Evolutionary conservation across 2,329 filamentous ascomycete genomes (phyloP).

Genomic region (Biscogniauxia marginata): DNA sequence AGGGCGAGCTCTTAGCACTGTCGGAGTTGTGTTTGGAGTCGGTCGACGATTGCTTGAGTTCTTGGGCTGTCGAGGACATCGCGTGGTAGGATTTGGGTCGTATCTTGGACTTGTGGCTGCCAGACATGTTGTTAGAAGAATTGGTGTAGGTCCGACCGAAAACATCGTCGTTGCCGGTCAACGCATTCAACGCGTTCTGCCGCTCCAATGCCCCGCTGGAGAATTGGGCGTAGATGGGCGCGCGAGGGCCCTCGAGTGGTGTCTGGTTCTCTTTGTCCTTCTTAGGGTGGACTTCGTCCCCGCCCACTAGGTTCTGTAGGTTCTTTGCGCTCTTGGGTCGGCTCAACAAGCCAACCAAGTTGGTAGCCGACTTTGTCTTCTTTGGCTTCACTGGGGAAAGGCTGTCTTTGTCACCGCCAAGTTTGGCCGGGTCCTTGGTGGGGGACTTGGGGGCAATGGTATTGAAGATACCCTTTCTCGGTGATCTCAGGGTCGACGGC

Average conservation of each 20-base stretch:
- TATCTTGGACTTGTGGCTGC: constrained; percentile 35
- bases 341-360: constrained; percentile 73
- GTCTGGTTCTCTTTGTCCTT: constrained; percentile 83
- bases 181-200: constrained; percentile 15
- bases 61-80: constrained; percentile 26
- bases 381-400: constrained; percentile 61
- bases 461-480: constrained; percentile 27
- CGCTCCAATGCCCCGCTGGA: constrained; percentile 38
- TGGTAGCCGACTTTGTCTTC: constrained; percentile 81
- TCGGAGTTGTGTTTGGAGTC: constrained; percentile 18
- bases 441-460: constrained; percentile 40
- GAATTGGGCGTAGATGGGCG: constrained; percentile 83
- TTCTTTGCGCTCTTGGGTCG: constrained; percentile 73
- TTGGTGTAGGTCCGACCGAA: constrained; percentile 2
- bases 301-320: constrained; percentile 50
- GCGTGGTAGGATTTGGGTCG: constrained; percentile 53
- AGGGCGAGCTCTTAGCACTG: constrained; percentile 27
- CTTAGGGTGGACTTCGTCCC: constrained; percentile 48
- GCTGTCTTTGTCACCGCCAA: constrained; percentile 39
- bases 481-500: constrained; percentile 22
- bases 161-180: constrained; percentile 9
- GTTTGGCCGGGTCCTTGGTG: constrained; percentile 32
- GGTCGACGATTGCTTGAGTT: constrained; percentile 13
- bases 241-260: constrained; percentile 44
- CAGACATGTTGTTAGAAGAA: constrained; percentile 20